Conservation (phyloP, 2,329 filamentous ascomycete genomes). For the Hymenoscyphus occultus region DNA sequence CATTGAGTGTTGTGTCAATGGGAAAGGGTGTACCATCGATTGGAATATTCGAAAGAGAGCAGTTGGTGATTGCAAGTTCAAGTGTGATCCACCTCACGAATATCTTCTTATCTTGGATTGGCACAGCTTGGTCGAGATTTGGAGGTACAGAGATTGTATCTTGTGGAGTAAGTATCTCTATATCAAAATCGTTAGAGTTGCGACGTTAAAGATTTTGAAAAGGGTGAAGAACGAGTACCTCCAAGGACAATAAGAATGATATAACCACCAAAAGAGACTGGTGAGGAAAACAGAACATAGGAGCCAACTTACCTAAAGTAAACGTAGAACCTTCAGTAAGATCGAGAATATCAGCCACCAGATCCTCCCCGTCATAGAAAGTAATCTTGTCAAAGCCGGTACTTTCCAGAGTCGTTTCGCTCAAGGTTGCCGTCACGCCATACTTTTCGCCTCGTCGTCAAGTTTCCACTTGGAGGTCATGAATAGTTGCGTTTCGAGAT, state of each 20-base stretch:
- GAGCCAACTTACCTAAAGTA: neutral
- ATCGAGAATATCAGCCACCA: constrained; percentile 12
- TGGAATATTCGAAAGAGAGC: constrained; percentile 13
- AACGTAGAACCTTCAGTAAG: constrained; percentile 15
- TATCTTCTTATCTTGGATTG: neutral
- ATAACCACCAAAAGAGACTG: neutral
- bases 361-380: constrained; percentile 9
- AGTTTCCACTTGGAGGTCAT: constrained; percentile 13
- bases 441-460: constrained; percentile 10
- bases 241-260: neutral
- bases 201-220: neutral
- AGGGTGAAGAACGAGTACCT: neutral
- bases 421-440: constrained; percentile 7
- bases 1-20: constrained; percentile 7
- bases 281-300: neutral
- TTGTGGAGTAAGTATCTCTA: too few species aligned
- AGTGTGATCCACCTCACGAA: constrained; percentile 16
- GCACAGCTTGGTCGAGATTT: too few species aligned
- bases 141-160: too few species aligned
- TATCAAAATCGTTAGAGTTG: too few species aligned
- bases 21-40: constrained; percentile 7
- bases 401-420: constrained; percentile 10
- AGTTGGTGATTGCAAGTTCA: constrained; percentile 7
- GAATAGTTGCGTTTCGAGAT: constrained; percentile 5
- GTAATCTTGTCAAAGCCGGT: constrained; percentile 8